Base-by-base conservation (phyloP, 139 green algal genomes). In the Coccomyxa sp. region DNA sequence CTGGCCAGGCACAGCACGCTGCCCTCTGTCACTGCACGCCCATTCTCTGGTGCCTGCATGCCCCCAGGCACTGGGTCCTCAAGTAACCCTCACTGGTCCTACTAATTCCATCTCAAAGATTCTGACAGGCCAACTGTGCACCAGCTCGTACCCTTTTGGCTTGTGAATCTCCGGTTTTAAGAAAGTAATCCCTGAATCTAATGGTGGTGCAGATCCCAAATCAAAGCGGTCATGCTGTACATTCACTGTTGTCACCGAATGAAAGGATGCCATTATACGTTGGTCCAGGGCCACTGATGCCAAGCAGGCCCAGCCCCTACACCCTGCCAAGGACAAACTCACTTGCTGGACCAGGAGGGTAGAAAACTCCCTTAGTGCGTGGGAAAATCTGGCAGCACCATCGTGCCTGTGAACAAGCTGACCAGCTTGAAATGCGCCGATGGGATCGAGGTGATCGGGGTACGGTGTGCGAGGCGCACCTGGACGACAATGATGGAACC, bases 1-100 rank as follows among this genome's bases (percentile, higher is more conserved):
- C 17, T 31, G 71, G 51, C 81, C 68, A 84, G 81, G 71, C 71
- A 80, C 45, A 84, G 81, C 67, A 80, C 71, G 11, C 51, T n/a
- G 13, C 71, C 71, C 71, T 84, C 81, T 27, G 38, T 25, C 51
- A 80, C n/a, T 13, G 67, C 68, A 9, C 79, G 27, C 38, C 60
- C 60, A 18, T 30, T 30, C 63, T 83, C 63, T 1, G 66, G 80
- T 17, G 67, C 80, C 66, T 83, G 80, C 30, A 80, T 31, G 28
- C 59, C 13, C 13, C 76, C 30, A 58, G 14, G 14, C n/a, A 21
- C 13, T 60, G 16, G 57, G 13, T 1, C 0, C 15, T 74, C 17
- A 31, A 15, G 14, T 0, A 51, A 14, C 51, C 14, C 51, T 10
- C 1, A 4, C 0, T 13, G 51, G 13, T 81, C 7, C 77, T 71